phyloP scores from a whole-genome alignment of 192 early-diverging fungal genomes.

The Diversispora eburnea region DNA sequence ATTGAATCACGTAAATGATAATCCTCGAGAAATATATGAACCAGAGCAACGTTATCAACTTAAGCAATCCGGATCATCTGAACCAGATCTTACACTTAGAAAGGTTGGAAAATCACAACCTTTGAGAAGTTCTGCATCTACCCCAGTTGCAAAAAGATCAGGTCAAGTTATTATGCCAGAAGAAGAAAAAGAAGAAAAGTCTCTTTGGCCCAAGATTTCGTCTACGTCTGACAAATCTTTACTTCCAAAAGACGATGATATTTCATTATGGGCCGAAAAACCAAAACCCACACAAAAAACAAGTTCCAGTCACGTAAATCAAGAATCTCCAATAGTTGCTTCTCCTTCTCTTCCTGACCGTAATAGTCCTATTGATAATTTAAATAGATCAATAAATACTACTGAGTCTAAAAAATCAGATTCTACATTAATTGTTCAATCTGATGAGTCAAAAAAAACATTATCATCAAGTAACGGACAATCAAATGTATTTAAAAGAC shows the following conservation, averaged over 20 bases:
- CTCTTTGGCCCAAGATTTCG: constrained; percentile 5
- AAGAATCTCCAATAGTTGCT: neutral
- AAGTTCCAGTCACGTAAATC: neutral
- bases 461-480: neutral
- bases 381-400: neutral
- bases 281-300: neutral
- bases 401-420: neutral
- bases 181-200: neutral
- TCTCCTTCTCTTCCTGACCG: neutral
- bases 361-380: neutral
- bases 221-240: neutral
- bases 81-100: constrained; percentile 5
- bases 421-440: neutral
- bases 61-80: neutral
- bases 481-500: neutral
- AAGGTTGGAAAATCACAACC: neutral
- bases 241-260: neutral
- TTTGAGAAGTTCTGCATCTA: too few relatives aligned
- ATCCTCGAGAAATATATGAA: neutral
- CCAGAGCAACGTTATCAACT: neutral
- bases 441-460: neutral
- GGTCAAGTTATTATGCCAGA: too few relatives aligned
- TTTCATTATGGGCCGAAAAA: constrained; percentile 15
- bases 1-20: neutral
- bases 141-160: too few relatives aligned